Percentiles rank a stretch among this genome's conserved stretches.
Evolutionary conservation across 129 eudicot species (phyloP).

Genomic region (Arctium lappa): DNA sequence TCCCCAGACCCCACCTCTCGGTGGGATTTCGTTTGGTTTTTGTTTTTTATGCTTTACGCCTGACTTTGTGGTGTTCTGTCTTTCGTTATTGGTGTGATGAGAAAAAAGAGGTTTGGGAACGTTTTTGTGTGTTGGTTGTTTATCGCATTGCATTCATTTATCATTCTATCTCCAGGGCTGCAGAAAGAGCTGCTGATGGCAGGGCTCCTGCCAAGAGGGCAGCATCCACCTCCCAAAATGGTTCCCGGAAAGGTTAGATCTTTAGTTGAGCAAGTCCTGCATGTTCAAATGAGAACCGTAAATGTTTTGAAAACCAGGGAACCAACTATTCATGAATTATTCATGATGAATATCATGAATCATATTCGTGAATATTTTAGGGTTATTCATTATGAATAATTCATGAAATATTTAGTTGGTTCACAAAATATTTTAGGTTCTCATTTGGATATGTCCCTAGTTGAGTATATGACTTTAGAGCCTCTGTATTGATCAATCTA

Average conservation of each 20-base stretch:
- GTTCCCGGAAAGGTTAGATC: conserved; percentile 47
- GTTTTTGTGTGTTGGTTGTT: background rate
- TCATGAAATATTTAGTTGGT: background rate
- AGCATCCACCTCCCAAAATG: conserved; percentile 41
- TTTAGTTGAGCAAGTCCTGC: background rate
- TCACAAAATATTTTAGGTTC: background rate
- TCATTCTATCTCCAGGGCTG: conserved; percentile 42
- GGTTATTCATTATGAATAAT: background rate
- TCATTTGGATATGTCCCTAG: background rate
- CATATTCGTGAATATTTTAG: background rate
- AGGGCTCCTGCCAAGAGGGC: conserved; percentile 73
- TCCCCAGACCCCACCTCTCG: background rate
- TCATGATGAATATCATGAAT: background rate
- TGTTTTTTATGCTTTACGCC: background rate
- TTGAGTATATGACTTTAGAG: conserved; percentile 1
- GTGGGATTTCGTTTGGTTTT: background rate
- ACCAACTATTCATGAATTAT: background rate
- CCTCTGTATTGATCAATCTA: background rate
- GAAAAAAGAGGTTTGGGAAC: background rate
- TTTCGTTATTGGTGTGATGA: background rate
- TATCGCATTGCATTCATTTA: background rate
- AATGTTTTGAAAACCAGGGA: background rate
- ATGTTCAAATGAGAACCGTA: background rate
- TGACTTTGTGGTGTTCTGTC: background rate
- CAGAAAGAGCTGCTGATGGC: conserved; percentile 63